These are phyloP conservation scores for Rusavskia elegans DNA, from an alignment of 495 filamentous ascomycete genomes.

Conservation along the genomic window DNA sequence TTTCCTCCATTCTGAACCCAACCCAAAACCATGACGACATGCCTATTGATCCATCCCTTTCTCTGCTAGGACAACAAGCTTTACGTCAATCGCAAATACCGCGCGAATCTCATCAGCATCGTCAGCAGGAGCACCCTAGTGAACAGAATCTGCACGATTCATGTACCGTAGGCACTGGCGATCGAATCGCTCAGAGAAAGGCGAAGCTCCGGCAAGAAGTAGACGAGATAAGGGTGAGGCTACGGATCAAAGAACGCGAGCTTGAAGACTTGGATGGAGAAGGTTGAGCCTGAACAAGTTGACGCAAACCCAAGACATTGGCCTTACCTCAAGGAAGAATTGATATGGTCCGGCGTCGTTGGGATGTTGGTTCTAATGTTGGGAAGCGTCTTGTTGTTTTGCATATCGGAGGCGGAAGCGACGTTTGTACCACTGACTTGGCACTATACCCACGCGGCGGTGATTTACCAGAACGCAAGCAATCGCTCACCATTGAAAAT, in stretches of 20 bases:
- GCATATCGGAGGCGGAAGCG: no score
- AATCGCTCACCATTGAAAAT: no score
- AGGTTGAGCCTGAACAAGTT: neutral
- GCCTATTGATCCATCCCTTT: slow-evolving; percentile 31
- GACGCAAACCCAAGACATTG: no score
- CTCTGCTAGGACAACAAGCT: slow-evolving; percentile 17
- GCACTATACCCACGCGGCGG: no score
- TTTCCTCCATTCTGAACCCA: slow-evolving; percentile 70
- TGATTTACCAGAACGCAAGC: no score
- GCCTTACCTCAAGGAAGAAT: no score
- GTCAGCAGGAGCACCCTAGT: slow-evolving; percentile 8
- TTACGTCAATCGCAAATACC: slow-evolving; percentile 18
- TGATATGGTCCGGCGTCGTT: no score
- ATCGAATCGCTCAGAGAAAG: slow-evolving; percentile 37
- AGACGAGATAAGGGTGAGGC: slow-evolving; percentile 56
- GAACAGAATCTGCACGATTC: slow-evolving; percentile 22
- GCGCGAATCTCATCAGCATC: slow-evolving; percentile 14
- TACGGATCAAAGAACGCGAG: slow-evolving; percentile 65
- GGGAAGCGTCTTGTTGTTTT: no score
- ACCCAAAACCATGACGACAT: slow-evolving; percentile 25
- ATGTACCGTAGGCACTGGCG: slow-evolving; percentile 28
- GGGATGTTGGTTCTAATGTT: no score
- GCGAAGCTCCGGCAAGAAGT: slow-evolving; percentile 56
- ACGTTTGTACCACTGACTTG: no score
- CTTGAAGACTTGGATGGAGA: slow-evolving; percentile 44